Base-by-base conservation (phyloP, 2,329 filamentous ascomycete species). In the Elsinoe australis region DNA sequence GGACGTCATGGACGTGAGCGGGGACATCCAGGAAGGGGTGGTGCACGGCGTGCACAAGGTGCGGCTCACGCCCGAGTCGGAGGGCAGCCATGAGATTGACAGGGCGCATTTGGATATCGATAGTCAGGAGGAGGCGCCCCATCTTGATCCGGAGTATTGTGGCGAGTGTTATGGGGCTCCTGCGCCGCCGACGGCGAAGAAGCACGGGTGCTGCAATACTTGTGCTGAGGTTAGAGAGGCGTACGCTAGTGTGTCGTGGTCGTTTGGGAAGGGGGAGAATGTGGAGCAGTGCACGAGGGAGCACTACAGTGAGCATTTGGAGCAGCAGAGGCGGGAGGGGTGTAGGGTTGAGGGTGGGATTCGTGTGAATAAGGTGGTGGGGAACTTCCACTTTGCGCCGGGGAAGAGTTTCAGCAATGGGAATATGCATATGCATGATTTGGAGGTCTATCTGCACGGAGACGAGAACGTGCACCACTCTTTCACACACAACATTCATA, bases 1-100 rank as follows among this genome's bases (percentile, higher is more conserved):
- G 59, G 92, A 98, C 65, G 90, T 98, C 49, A 98, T 98, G 92
- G 92, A 98, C 69, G 90, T 96, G 19, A 95, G 88, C 17, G 92
- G 92, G 54, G 92, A 98, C 68, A 85, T 95, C 62, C 92, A 98
- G 67, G 86, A 89, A 58, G 92, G 90, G 46, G 85, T 98, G 51
- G 82, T 87, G 65, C 88, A 95, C 62, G 92, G 92, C 36, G 80
- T 98, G 53, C 86, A 80, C 69, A 96, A 95, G 71, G 85, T 95
- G 53, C 82, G 92, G 53, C 75, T 98, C 53, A 73, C 77, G 53
- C 73, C 88, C 18, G 73, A 75, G 57, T 71, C 71, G 34, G 82
- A 95, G 58, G 90, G 90, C 32, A 85, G 89, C 53, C 73, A 71
- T 50, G 82, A 82, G 54, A 85, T 94, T 58, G 83, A 88, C 61